Percentiles rank a stretch among this genome's conserved stretches.
Evolutionary conservation across 192 early-diverging fungal genomes (phyloP).

Genomic region (Coemansia sp.): DNA sequence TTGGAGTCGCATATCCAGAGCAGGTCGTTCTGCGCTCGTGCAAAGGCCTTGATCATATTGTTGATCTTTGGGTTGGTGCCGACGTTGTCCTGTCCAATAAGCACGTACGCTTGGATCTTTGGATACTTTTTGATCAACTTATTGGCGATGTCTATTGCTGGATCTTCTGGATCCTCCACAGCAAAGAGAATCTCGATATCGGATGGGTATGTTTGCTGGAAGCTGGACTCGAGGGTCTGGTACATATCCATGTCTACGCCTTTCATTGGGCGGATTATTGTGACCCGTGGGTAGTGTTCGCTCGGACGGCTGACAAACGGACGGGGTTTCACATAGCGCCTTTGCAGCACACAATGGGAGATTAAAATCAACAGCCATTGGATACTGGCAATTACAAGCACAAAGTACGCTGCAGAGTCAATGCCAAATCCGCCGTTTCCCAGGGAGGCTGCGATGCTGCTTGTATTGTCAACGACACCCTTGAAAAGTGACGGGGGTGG

Average conservation of each 20-base stretch:
- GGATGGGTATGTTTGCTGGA: constrained; percentile 82
- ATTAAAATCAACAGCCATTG: constrained; percentile 33
- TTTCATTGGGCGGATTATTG: constrained; percentile 92
- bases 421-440: constrained; percentile 4
- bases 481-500: neutral
- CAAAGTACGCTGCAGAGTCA: constrained; percentile 23
- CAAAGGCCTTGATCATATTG: constrained; percentile 86
- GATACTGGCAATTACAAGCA: constrained; percentile 28
- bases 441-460: neutral
- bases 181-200: constrained; percentile 87
- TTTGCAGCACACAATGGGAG: constrained; percentile 47
- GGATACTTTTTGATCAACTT: constrained; percentile 73
- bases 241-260: constrained; percentile 84
- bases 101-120: constrained; percentile 69
- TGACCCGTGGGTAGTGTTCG: constrained; percentile 68
- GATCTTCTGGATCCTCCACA: constrained; percentile 78
- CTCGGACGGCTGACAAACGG: constrained; percentile 42
- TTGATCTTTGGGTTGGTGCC: constrained; percentile 97
- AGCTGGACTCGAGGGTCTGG: constrained; percentile 82
- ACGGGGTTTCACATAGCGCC: constrained; percentile 40
- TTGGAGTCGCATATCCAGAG: constrained; percentile 97
- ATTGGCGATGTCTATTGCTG: constrained; percentile 72
- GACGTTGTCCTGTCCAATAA: constrained; percentile 76
- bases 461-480: neutral
- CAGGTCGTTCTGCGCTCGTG: constrained; percentile 77